Evolutionary conservation across 1,139 yeast species (phyloP), one percentile per base, ranked within the genome.

Genomic region (Kurtzmaniella quercitrusa): DNA sequence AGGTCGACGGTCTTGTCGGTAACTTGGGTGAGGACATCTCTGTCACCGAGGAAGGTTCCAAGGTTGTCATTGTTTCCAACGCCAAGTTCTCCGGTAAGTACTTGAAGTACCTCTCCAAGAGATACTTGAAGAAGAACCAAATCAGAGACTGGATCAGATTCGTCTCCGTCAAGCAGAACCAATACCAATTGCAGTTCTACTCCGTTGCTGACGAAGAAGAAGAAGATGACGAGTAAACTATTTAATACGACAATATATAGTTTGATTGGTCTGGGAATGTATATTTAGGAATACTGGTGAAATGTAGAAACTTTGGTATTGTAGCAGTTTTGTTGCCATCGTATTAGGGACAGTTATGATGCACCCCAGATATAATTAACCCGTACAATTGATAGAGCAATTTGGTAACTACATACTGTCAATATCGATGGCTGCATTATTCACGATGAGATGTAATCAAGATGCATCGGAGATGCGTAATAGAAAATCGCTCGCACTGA

Each of bases 81-180:
- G 76, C 95, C 76, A 85, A 88, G 79, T 93, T 94, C 93, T 89
- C 98, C 61, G 99, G 99, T 79, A 93, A 94, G 81, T 93, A 93
- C 95, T 86, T 89, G 75, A 93, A 93, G 82, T 93, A 91, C 93
- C 82, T 93, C 73, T 88, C 98, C 68, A 93, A 93, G 89, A 91
- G 95, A 84, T 93, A 88, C 94, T 88, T 93, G 77, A 93, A 93
- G 96, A 93, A 93, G 88, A 88, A 89, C 94, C 95, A 88, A 78
- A 87, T 91, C 80, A 86, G 94, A 82, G 98, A 93, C 82, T 93
- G 98, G 98, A 89, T 94, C 77, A 94, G 98, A 84, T 93, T 94
- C 68, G 96, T 93, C 61, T 87, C 98, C 59, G 83, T 87, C 68
- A 85, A 89, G 80, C 88, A 88, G 76, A 89, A 93, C 85, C 84